Evolutionary conservation across 495 filamentous ascomycete species (phyloP).

Genomic region (Aspergillus ostianus): DNA sequence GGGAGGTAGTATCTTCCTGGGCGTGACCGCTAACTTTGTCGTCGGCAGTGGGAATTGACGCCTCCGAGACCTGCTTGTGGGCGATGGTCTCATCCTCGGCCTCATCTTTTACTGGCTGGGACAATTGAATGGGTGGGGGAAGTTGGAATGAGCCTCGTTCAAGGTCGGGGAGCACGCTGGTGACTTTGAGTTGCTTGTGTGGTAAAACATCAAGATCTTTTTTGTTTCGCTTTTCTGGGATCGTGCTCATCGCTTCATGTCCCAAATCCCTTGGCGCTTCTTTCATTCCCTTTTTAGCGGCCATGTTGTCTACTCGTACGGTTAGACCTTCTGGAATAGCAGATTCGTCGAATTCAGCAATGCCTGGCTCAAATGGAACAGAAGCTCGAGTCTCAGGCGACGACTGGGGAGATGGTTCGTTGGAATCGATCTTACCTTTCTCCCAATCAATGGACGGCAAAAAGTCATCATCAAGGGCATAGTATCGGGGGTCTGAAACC

Average conservation of each 20-base stretch:
- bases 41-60: constrained; percentile 34
- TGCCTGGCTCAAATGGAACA: constrained; percentile 30
- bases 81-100: constrained; percentile 54
- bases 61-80: constrained; percentile 51
- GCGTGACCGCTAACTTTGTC: constrained; percentile 19
- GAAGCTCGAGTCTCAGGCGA: constrained; percentile 26
- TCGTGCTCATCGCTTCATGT: neutral
- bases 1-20: neutral
- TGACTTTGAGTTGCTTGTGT: constrained; percentile 29
- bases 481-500: constrained; percentile 18
- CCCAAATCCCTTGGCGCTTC: neutral
- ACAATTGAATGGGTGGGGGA: constrained; percentile 20
- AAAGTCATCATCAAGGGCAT: constrained; percentile 26
- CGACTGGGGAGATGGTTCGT: constrained; percentile 26
- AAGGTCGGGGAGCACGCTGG: constrained; percentile 39
- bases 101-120: constrained; percentile 42
- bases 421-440: constrained; percentile 26
- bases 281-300: neutral
- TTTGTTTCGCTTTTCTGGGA: constrained; percentile 11
- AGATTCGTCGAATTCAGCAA: constrained; percentile 36
- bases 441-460: constrained; percentile 44
- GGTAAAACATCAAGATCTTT: constrained; percentile 2
- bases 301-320: constrained; percentile 1
- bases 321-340: constrained; percentile 29
- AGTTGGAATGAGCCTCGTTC: constrained; percentile 36